phyloP scores from a whole-genome alignment of 2,329 filamentous ascomycete species.

The Xylariales sp. region DNA sequence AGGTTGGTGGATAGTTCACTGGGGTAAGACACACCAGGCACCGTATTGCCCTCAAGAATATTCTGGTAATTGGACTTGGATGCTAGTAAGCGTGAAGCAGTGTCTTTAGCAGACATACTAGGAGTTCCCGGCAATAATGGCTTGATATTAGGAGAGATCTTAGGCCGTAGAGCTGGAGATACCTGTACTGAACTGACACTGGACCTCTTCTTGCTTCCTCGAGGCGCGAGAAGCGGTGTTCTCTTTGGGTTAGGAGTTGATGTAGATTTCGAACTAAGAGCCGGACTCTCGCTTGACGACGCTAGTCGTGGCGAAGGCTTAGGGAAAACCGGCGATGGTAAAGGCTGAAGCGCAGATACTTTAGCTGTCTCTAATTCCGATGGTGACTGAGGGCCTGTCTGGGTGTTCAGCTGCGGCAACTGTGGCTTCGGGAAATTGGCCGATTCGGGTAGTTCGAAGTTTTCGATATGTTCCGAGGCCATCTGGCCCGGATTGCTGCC shows the following conservation, averaged over 20 bases:
- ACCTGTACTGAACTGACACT: constrained; percentile 70
- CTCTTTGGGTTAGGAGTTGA: constrained; percentile 40
- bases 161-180: constrained; percentile 80
- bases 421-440: constrained; percentile 43
- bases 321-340: constrained; percentile 43
- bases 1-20: constrained; percentile 88
- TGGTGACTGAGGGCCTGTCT: constrained; percentile 38
- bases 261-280: constrained; percentile 51
- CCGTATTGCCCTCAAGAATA: constrained; percentile 85
- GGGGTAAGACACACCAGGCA: constrained; percentile 87
- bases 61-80: constrained; percentile 98
- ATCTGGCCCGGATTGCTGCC: constrained; percentile 35
- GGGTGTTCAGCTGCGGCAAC: constrained; percentile 46
- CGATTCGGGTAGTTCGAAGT: constrained; percentile 69
- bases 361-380: constrained; percentile 41
- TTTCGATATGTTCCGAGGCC: constrained; percentile 51
- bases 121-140: constrained; percentile 67
- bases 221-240: constrained; percentile 52
- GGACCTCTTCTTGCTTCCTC: constrained; percentile 62
- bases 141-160: constrained; percentile 92
- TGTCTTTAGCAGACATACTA: constrained; percentile 52
- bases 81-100: constrained; percentile 70
- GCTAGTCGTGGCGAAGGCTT: constrained; percentile 32
- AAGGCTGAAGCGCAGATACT: constrained; percentile 43
- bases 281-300: constrained; percentile 64